Base-by-base conservation (phyloP, 75 land plant genomes). In the Gnetum montanum region DNA sequence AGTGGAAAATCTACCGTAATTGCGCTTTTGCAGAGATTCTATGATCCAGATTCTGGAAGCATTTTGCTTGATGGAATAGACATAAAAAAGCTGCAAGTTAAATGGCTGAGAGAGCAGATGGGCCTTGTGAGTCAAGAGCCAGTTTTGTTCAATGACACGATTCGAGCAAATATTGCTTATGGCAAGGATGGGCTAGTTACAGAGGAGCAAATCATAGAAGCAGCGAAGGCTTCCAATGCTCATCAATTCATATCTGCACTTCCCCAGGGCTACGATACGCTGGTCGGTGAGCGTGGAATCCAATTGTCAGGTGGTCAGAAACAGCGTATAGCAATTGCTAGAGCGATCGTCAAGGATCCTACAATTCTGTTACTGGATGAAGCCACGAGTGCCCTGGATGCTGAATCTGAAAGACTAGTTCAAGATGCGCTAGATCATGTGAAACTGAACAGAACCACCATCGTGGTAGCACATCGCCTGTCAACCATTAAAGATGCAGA, bases 111-210 rank as follows among this genome's bases (percentile, higher is more conserved):
- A 57, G 70, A 63, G 45, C 83, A 75, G 29, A 75, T 80, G 64
- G 83, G 80, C 20, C 43, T 75, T 20, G 82, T 79, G 37, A 57
- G 70, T 29, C 82, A 79, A 61, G 82, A 79, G 45, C 70, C 70
- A 38, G 56, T 68, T 13, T 44, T 68, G 15, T 68, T 68, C 46
- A 68, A 68, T 53, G 43, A 33, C n/a, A 30, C 66, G 3, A 68
- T 68, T 20, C 43, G 31, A 31, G 65, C 46, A 0, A 68, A 61
- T 43, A 68, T 68, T 34, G 23, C 29, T 51, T 25, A 57, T 13
- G 70, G 70, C 13, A 61, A 51, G 50, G 72, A 67, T 2, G 71
- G 53, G 1, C 15, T 27, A 4, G 74, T 69, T 54, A 40, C 71
- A 2, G 74, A 71, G 26, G 46, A 25, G 11, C 60, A 61, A 22